Percentiles rank a stretch among this genome's conserved stretches.
phyloP scores from a whole-genome alignment of 257 asterid genomes.

The Solanum corneliomulleri region DNA sequence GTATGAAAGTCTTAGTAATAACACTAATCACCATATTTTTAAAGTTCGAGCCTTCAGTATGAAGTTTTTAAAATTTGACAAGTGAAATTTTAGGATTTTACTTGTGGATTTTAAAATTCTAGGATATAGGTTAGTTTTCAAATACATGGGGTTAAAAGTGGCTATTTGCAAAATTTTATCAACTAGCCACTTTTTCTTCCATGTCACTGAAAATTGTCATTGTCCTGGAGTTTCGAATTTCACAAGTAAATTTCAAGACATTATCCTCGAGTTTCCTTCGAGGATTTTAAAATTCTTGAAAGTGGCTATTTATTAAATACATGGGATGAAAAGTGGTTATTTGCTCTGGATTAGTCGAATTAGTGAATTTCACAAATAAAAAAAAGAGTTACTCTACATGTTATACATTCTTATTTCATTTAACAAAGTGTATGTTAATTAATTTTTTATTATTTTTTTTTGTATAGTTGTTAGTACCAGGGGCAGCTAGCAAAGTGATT shows the following conservation, averaged over 20 bases:
- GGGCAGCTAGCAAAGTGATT: conserved; percentile 27
- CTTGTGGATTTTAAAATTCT: not conserved
- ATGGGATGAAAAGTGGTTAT: not conserved
- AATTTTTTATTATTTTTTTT: not conserved
- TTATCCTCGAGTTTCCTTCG: not conserved
- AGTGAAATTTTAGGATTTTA: not conserved
- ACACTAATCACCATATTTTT: not conserved
- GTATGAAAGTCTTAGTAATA: not conserved
- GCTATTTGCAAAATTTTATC: not conserved
- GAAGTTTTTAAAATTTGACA: not conserved
- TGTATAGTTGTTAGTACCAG: conserved; percentile 23
- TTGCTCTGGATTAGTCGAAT: not conserved
- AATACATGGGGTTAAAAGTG: not conserved
- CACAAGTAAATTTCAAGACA: not conserved
- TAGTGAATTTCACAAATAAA: not conserved
- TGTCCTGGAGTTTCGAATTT: not conserved
- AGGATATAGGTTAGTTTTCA: not conserved
- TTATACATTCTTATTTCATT: not conserved
- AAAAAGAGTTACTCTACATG: not conserved
- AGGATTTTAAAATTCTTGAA: not conserved
- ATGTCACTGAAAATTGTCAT: no score
- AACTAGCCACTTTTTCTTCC: not conserved
- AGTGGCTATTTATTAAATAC: not conserved
- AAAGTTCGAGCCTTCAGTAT: not conserved
- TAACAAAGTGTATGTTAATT: not conserved